These are phyloP conservation scores for Quercus cerris DNA, from an alignment of 306 rosid genomes.

Conservation along the genomic window DNA sequence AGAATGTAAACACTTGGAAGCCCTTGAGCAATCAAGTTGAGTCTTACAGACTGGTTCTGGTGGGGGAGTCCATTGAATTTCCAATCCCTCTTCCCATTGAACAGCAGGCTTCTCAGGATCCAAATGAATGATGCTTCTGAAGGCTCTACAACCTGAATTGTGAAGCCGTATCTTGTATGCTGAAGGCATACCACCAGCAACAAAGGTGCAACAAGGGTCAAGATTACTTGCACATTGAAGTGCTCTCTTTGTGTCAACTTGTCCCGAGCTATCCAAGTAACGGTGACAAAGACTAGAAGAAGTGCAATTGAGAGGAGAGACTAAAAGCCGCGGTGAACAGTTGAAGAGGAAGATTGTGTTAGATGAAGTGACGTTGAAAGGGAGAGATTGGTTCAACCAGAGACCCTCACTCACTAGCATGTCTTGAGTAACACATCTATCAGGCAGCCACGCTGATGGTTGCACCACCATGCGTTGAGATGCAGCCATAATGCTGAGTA, in stretches of 20 bases:
- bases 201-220: slow-evolving; percentile 84
- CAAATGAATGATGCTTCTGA: slow-evolving; percentile 81
- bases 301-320: slow-evolving; percentile 92
- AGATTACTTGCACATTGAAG: slow-evolving; percentile 53
- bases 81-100: slow-evolving; percentile 91
- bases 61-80: slow-evolving; percentile 86
- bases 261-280: slow-evolving; percentile 71
- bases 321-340: slow-evolving; percentile 86
- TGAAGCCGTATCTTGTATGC: slow-evolving; percentile 94
- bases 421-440: slow-evolving; percentile 74
- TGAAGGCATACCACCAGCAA: slow-evolving; percentile 86
- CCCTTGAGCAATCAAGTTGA: slow-evolving; percentile 61
- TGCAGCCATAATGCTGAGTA: slow-evolving; percentile 44
- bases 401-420: slow-evolving; percentile 74
- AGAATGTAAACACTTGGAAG: slow-evolving; percentile 50
- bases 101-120: slow-evolving; percentile 47
- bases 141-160: slow-evolving; percentile 80
- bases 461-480: slow-evolving; percentile 65
- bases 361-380: slow-evolving; percentile 80
- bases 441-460: slow-evolving; percentile 76
- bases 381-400: slow-evolving; percentile 87
- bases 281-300: slow-evolving; percentile 79
- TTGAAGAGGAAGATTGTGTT: slow-evolving; percentile 80
- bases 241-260: slow-evolving; percentile 44
- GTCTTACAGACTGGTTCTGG: slow-evolving; percentile 64